Evolutionary conservation across 257 asterid genomes (phyloP).

Genomic region (Solanum ossicruentum): DNA sequence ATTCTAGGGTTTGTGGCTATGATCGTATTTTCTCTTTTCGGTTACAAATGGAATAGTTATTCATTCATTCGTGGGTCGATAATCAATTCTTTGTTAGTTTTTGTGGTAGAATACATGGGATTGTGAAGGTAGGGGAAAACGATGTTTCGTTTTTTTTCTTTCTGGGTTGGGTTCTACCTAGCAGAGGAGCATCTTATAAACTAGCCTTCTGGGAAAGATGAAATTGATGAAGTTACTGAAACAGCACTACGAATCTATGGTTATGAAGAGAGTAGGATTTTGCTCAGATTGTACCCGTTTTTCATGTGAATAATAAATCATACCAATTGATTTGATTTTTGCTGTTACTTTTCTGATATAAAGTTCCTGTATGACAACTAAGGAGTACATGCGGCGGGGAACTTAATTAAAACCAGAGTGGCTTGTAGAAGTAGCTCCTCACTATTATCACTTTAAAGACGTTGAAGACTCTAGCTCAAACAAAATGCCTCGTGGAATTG

Average conservation of each 20-base stretch:
- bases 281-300: background rate
- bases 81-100: too few species aligned
- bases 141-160: too few species aligned
- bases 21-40: too few species aligned
- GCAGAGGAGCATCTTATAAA: background rate
- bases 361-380: background rate
- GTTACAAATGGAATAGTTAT: too few species aligned
- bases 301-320: too few species aligned
- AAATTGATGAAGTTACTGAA: background rate
- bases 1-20: background rate
- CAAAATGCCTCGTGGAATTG: constrained; percentile 88
- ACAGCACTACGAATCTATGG: background rate
- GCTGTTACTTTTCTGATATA: too few species aligned
- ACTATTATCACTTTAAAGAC: background rate
- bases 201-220: background rate
- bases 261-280: background rate
- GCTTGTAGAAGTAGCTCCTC: background rate
- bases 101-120: too few species aligned
- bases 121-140: too few species aligned
- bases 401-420: background rate
- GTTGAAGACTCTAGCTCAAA: constrained; percentile 8
- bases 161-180: too few species aligned
- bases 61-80: too few species aligned
- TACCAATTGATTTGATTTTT: too few species aligned
- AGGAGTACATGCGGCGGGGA: background rate